Conservation (phyloP, 805 yeast genomes). For the Candida schatavii region DNA sequence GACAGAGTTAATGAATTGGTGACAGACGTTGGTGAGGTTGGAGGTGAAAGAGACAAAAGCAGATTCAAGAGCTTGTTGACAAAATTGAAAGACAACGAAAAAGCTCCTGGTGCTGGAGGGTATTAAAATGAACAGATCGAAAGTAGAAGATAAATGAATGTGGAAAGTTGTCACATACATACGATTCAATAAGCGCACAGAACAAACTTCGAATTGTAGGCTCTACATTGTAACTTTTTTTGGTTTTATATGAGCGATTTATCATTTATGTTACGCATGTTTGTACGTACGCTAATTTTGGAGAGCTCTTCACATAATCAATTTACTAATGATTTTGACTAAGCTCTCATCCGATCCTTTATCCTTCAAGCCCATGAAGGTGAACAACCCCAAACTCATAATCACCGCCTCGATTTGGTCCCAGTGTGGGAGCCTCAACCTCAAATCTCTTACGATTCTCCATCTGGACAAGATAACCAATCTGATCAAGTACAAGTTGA, state of each 20-base stretch:
- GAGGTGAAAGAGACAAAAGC: constrained; percentile 61
- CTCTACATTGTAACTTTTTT: too few species aligned
- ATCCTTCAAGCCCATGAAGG: constrained; percentile 36
- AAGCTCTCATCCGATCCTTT: constrained; percentile 13
- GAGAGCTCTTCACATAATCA: constrained; percentile 17
- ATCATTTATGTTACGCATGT: too few species aligned
- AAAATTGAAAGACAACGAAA: constrained; percentile 64
- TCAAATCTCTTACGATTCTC: constrained; percentile 40
- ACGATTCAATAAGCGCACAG: too few species aligned
- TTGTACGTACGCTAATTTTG: too few species aligned
- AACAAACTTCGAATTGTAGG: too few species aligned
- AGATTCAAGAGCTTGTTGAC: constrained; percentile 64
- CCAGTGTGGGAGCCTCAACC: constrained; percentile 30
- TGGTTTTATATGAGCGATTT: too few species aligned
- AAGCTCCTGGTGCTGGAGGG: constrained; percentile 77
- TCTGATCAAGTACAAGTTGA: constrained; percentile 32
- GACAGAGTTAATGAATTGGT: constrained; percentile 55
- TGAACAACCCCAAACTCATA: constrained; percentile 35
- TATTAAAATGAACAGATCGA: constrained; percentile 26
- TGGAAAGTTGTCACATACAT: too few species aligned
- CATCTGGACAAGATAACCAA: constrained; percentile 39
- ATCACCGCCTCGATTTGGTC: constrained; percentile 27
- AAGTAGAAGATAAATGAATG: too few species aligned
- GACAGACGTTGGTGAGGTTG: constrained; percentile 39
- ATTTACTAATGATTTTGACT: constrained; percentile 14